Conservation (phyloP, 345 rosid genomes). For the Citrus maxima region DNA sequence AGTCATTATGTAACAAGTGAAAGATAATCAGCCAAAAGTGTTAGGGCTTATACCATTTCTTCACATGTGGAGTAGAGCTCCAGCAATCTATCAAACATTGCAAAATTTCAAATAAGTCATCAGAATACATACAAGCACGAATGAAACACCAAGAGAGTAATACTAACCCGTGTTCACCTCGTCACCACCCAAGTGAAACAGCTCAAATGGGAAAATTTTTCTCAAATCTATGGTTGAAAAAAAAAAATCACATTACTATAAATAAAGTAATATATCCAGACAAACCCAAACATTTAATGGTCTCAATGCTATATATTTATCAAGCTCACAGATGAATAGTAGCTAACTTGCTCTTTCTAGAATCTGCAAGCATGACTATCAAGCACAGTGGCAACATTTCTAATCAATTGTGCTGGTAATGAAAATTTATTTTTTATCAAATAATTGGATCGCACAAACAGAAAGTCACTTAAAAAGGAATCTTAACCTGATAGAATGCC, state of each 20-base stretch:
- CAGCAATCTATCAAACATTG: conserved; percentile 70
- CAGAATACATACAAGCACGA: conserved; percentile 6
- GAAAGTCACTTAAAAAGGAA: conserved; percentile 3
- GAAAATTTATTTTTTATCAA: not conserved
- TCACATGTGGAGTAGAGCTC: conserved; percentile 68
- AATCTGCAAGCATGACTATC: not conserved
- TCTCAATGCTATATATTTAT: not conserved
- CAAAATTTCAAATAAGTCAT: conserved; percentile 12
- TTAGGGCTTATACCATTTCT: conserved; percentile 55
- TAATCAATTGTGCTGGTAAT: not conserved
- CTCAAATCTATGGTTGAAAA: conserved; percentile 51
- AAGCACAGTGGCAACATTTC: not conserved
- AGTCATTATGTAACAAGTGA: not conserved
- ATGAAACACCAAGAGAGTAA: not conserved
- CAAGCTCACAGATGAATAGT: not conserved
- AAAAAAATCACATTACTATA: not conserved
- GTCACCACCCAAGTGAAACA: conserved; percentile 98
- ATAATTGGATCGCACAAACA: not conserved
- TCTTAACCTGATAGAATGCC: conserved; percentile 75
- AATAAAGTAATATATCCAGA: not conserved
- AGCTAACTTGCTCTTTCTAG: not conserved
- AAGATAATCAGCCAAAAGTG: conserved; percentile 12
- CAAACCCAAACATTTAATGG: not conserved
- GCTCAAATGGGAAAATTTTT: conserved; percentile 89
- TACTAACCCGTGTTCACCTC: conserved; percentile 85